Evolutionary conservation across 139 green algal species (phyloP), one percentile per base, ranked within the genome.

Genomic region (Ulvella scutata): DNA sequence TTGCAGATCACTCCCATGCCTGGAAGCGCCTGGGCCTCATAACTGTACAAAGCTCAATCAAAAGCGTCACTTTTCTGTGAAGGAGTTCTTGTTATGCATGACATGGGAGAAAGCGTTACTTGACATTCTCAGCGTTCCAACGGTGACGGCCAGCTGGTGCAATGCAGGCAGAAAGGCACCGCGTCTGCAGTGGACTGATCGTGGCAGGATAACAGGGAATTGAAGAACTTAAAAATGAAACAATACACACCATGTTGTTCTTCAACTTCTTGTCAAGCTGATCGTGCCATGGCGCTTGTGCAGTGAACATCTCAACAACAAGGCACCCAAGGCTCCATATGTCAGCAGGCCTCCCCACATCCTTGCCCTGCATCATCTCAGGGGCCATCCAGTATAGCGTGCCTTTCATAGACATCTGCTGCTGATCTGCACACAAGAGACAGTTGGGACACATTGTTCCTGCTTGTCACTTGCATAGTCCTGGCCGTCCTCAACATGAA

Each of bases 321-420:
- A 92, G 96, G 83, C 94, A 98, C 34, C 82, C 94, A 4, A 98
- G 84, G 6, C 85, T 94, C 94, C 94, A 98, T 62, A 98, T 97
- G 85, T 98, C 94, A 0, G 93, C 94, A 28, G 88, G 85, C 9
- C 90, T 13, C 7, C 51, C 38, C 10, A 38, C 73, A 26, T 81
- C 79, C 23, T 78, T 86, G 79, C 89, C 85, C 77, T 89, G 96
- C 86, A 99, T 98, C 6, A 98, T 90, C 85, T 99, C 94, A 9
- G 94, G 94, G 0, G 94, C 94, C 94, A 99, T 99, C 94, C 94
- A 99, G 86, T 96, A 96, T 7, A 92, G 89, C 3, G 94, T 98
- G 61, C 94, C 94, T 61, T 92, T 92, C 43, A 98, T 92, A 39
- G 85, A 92, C 72, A n/a, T 26, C 9, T n/a, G n/a, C 17, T 67